These are phyloP conservation scores for Piedraia hortae DNA, from an alignment of 2,329 filamentous ascomycete species.

Conservation along the genomic window DNA sequence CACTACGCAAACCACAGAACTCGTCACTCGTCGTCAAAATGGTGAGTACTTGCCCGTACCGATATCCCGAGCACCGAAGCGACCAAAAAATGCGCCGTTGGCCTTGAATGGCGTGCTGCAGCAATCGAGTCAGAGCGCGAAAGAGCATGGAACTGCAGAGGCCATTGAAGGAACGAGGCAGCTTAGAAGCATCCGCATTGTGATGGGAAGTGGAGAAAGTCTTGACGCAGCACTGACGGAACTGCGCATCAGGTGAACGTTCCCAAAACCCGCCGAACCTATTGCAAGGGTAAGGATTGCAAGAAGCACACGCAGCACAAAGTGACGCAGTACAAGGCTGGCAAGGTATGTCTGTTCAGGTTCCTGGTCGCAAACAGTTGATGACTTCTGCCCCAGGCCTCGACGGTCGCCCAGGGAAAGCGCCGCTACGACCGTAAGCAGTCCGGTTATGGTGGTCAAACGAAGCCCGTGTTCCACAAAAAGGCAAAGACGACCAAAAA, in stretches of 20 bases:
- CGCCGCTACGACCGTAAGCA: constrained; percentile 98
- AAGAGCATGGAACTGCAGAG: not conserved
- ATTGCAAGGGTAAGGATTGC: constrained; percentile 93
- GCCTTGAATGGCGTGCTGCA: too few relatives aligned
- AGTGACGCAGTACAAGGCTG: constrained; percentile 91
- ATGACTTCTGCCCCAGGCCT: constrained; percentile 29
- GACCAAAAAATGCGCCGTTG: not conserved
- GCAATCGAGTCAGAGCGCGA: too few relatives aligned
- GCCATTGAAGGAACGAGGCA: not conserved
- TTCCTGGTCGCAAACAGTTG: not conserved
- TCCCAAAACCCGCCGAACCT: constrained; percentile 91
- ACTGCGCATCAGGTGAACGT: constrained; percentile 98
- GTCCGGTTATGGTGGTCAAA: constrained; percentile 99
- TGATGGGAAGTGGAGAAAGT: constrained; percentile 1
- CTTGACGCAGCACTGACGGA: too few relatives aligned
- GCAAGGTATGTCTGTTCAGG: constrained; percentile 34
- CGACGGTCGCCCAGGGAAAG: constrained; percentile 94
- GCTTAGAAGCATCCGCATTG: not conserved
- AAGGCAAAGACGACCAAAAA: constrained; percentile 99
- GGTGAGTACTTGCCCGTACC: not conserved
- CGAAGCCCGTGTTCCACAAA: constrained; percentile 99
- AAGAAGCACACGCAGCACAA: constrained; percentile 52
- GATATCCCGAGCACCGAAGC: not conserved
- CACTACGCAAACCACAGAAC: not conserved
- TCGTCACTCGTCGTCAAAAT: not conserved